Evolutionary conservation across 805 yeast genomes (phyloP), one percentile per base, ranked within the genome.

Genomic region (Sungouiella blattae): DNA sequence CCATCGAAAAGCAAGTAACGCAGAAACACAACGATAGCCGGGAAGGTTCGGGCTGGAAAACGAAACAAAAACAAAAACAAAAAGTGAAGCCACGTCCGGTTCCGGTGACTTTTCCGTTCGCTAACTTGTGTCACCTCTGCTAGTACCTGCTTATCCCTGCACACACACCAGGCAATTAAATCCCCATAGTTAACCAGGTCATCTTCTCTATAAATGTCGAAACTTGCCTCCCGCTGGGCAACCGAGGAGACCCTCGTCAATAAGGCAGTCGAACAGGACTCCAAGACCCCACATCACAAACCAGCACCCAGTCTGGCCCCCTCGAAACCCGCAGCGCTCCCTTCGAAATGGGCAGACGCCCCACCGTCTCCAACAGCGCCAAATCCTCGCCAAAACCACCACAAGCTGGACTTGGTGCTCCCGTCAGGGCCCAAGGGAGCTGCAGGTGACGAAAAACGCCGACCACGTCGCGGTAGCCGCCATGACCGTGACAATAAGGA

Each of bases 161-260:
- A 20, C 23, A 20, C 23, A 20, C 21, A 12, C n/a, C 18, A 20
- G 16, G 15, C 33, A 22, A 22, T 13, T n/a, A n/a, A n/a, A n/a
- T n/a, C n/a, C n/a, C n/a, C n/a, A n/a, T n/a, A n/a, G n/a, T n/a
- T n/a, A n/a, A n/a, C n/a, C n/a, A n/a, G n/a, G n/a, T n/a, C n/a
- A n/a, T n/a, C n/a, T n/a, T n/a, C n/a, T n/a, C n/a, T n/a, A n/a
- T n/a, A n/a, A n/a, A 53, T 51, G 55, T 20, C 53, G n/a, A 45
- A 47, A 11, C 49, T 55, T 26, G 55, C 43, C 12, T 56, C 61
- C 17, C 57, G 51, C 44, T 66, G 71, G 71, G 71, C 71, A 11
- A 40, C 43, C n/a, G 62, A 56, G 26, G 58, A 47, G 11, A 38
- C 47, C 3, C 44, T 57, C 30, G 60, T 55, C 5, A 34, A 41